Percentiles rank a stretch among this genome's conserved stretches.
Conservation (phyloP, 352 stramenopile species). For the Pythium angustatum region DNA sequence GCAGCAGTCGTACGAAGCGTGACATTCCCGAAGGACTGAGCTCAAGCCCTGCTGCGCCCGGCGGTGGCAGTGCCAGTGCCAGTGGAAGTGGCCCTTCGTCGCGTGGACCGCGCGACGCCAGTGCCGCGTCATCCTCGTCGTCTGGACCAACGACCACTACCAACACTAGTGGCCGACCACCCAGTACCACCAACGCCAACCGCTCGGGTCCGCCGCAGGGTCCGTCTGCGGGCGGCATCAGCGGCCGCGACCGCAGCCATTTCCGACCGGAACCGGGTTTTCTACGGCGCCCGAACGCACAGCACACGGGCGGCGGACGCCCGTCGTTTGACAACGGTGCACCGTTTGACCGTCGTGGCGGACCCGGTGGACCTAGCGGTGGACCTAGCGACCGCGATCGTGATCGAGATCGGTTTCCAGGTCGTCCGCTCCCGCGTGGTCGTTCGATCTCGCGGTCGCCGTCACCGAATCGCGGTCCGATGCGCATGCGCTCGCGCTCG, state of each 20-base stretch:
- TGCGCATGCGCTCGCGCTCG: constrained; percentile 34
- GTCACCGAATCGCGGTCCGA: constrained; percentile 27
- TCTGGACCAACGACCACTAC: constrained; percentile 19
- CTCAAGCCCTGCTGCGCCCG: constrained; percentile 20
- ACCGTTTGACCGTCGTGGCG: constrained; percentile 24
- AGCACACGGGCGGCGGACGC: background rate
- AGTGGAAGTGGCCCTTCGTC: background rate
- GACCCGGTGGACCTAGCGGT: background rate
- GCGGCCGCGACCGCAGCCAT: constrained; percentile 26
- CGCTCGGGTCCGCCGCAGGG: constrained; percentile 14
- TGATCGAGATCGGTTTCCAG: constrained; percentile 39
- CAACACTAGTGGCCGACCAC: background rate
- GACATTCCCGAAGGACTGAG: constrained; percentile 28
- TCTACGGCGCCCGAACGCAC: constrained; percentile 36
- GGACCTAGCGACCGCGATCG: background rate
- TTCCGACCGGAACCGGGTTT: constrained; percentile 30
- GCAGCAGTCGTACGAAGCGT: constrained; percentile 30
- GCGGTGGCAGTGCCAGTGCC: background rate
- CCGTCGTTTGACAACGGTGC: constrained; percentile 36
- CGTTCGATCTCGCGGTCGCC: constrained; percentile 60
- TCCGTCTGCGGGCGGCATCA: constrained; percentile 26
- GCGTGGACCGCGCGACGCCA: constrained; percentile 1
- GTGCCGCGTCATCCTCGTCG: too few species aligned
- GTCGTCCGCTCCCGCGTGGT: constrained; percentile 36
- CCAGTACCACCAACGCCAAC: too few species aligned